These are phyloP conservation scores for Dactylella cylindrospora DNA, from an alignment of 2,329 filamentous ascomycete genomes.

Conservation along the genomic window DNA sequence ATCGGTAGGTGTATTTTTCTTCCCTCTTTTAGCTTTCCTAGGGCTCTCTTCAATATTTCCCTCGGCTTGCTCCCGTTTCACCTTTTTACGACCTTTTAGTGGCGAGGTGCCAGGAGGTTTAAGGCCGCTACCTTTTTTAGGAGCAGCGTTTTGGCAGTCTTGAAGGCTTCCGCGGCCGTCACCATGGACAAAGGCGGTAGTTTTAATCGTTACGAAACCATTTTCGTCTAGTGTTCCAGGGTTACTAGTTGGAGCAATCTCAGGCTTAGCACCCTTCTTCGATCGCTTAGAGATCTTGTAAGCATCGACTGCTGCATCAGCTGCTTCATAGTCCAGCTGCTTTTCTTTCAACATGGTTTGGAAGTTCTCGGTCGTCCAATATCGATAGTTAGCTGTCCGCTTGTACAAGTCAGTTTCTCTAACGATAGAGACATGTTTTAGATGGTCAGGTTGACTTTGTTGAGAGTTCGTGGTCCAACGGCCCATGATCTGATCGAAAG, in stretches of 20 bases:
- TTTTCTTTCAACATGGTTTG: constrained; percentile 34
- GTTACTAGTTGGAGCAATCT: constrained; percentile 7
- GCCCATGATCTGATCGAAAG: constrained; percentile 40
- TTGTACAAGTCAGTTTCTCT: constrained; percentile 35
- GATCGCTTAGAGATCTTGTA: constrained; percentile 25
- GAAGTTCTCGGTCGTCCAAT: constrained; percentile 39
- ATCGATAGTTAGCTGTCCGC: constrained; percentile 37
- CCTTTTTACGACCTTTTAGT: constrained; percentile 30
- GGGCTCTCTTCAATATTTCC: constrained; percentile 6
- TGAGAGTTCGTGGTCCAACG: constrained; percentile 42
- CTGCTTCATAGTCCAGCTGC: constrained; percentile 29
- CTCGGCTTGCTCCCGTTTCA: constrained; percentile 9
- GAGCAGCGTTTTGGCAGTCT: constrained; percentile 36
- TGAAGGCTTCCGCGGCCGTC: constrained; percentile 33
- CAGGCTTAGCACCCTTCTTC: constrained; percentile 14
- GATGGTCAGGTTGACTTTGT: constrained; percentile 36
- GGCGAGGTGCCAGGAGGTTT: constrained; percentile 32
- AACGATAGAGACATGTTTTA: constrained; percentile 32
- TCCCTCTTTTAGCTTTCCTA: constrained; percentile 1
- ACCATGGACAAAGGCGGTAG: constrained; percentile 11
- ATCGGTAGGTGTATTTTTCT: no score
- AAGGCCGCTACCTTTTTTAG: constrained; percentile 38
- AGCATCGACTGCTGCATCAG: constrained; percentile 15
- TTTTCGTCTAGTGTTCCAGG: constrained; percentile 20
- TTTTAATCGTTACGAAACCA: constrained; percentile 14